A percentile compares a stretch with the other conserved stretches of the same genome.
These are phyloP conservation scores for Kodamaea sp. DNA, from an alignment of 1,139 yeast species.

Conservation along the genomic window DNA sequence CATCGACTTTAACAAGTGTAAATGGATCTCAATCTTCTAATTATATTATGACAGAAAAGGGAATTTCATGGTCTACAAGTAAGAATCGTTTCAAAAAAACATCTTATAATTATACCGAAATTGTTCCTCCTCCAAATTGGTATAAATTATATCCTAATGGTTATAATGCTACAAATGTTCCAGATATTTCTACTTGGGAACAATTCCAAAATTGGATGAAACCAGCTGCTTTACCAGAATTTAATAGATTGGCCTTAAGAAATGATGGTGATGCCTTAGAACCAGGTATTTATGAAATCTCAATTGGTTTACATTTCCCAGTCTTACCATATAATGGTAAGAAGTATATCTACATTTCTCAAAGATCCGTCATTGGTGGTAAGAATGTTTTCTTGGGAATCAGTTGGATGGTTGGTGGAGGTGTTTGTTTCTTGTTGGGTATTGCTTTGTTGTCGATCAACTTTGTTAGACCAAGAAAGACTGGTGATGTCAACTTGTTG, in stretches of 20 bases:
- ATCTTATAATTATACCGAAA: slow-evolving; percentile 60
- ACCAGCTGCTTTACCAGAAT: slow-evolving; percentile 84
- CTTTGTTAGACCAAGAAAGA: slow-evolving; percentile 62
- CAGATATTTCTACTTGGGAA: slow-evolving; percentile 73
- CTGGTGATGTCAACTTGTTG: slow-evolving; percentile 69
- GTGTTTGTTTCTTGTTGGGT: slow-evolving; percentile 67
- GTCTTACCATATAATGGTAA: slow-evolving; percentile 79
- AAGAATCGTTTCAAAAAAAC: slow-evolving; percentile 77
- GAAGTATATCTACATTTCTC: slow-evolving; percentile 74
- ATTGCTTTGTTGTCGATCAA: slow-evolving; percentile 57
- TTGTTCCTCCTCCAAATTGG: slow-evolving; percentile 98
- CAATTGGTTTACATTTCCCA: slow-evolving; percentile 84
- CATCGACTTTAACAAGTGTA: slow-evolving; percentile 47
- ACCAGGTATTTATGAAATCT: slow-evolving; percentile 68
- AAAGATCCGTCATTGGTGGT: slow-evolving; percentile 88
- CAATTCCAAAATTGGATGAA: slow-evolving; percentile 98
- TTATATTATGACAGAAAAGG: slow-evolving; percentile 60
- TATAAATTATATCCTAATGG: slow-evolving; percentile 79
- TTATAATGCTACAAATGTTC: slow-evolving; percentile 77
- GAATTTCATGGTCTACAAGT: slow-evolving; percentile 87
- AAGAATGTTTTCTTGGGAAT: slow-evolving; percentile 84
- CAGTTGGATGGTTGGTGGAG: slow-evolving; percentile 91
- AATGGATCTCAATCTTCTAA: slow-evolving; percentile 43
- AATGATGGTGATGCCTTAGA: slow-evolving; percentile 63
- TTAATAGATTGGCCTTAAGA: slow-evolving; percentile 76